Conservation (phyloP, 2,329 filamentous ascomycete species). For the Epichloe uncinata region DNA sequence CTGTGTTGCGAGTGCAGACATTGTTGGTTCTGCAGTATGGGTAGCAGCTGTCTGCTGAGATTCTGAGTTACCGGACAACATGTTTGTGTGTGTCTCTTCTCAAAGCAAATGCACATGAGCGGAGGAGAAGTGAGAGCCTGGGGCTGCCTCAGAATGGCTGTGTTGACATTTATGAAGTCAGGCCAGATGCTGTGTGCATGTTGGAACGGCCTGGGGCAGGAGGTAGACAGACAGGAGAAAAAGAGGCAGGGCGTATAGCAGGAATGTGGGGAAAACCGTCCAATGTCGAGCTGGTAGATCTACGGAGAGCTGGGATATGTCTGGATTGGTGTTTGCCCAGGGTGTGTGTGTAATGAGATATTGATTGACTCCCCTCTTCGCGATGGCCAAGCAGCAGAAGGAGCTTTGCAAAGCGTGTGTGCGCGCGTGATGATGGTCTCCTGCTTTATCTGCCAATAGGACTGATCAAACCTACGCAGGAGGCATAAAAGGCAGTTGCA, state of each 20-base stretch:
- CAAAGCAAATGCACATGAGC: conserved; percentile 13
- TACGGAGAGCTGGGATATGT: conserved; percentile 1
- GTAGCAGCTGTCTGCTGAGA: conserved; percentile 12
- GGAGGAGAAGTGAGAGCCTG: conserved; percentile 10
- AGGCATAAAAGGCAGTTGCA: neutral
- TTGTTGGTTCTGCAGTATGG: conserved; percentile 20
- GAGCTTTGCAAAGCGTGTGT: neutral
- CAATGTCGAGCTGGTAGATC: conserved; percentile 6
- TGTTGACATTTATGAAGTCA: conserved; percentile 25
- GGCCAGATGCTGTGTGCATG: conserved; percentile 21
- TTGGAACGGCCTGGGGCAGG: conserved; percentile 17
- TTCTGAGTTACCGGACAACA: conserved; percentile 14
- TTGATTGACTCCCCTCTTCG: neutral
- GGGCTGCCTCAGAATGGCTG: conserved; percentile 16
- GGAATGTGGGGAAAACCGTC: conserved; percentile 7
- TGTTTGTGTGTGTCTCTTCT: conserved; percentile 10
- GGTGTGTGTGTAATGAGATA: conserved; percentile 1
- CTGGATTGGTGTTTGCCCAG: conserved; percentile 1
- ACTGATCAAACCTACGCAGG: neutral
- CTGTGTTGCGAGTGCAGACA: conserved; percentile 28
- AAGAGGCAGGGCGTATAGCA: neutral
- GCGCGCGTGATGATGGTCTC: neutral
- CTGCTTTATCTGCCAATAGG: neutral
- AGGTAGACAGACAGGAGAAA: conserved; percentile 1
- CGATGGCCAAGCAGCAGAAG: neutral